Percentiles rank a stretch among this genome's conserved stretches.
Conservation (phyloP, 2,329 filamentous ascomycete species). For the Aspergillus transmontanensis region DNA sequence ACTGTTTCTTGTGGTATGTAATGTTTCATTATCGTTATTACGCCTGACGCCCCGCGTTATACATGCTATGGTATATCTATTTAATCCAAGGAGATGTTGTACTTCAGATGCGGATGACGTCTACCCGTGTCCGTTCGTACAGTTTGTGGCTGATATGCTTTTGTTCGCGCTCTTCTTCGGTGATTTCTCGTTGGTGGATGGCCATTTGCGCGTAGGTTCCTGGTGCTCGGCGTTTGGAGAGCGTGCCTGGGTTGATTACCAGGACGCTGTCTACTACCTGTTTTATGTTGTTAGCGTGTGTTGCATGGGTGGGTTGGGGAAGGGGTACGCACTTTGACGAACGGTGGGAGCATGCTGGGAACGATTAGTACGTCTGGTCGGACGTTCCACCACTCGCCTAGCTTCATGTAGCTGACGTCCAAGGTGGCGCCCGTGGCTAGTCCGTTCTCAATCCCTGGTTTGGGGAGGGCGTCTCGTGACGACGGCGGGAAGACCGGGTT, state of each 20-base stretch:
- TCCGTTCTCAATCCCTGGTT: conserved; percentile 62
- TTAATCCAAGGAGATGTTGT: not conserved
- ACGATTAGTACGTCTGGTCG: conserved; percentile 81
- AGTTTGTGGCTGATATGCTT: conserved; percentile 71
- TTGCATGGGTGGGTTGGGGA: not conserved
- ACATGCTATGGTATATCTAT: conserved; percentile 6
- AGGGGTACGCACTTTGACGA: conserved; percentile 71
- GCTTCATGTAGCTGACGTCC: conserved; percentile 80
- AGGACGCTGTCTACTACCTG: conserved; percentile 90
- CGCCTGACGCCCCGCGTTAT: not conserved
- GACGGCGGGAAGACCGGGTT: conserved; percentile 85
- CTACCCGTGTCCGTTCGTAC: conserved; percentile 80
- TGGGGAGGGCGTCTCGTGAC: conserved; percentile 67
- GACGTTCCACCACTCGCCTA: conserved; percentile 88
- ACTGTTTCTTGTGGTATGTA: not conserved
- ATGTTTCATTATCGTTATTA: conserved; percentile 3
- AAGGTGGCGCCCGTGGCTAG: conserved; percentile 73
- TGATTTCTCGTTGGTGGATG: conserved; percentile 66
- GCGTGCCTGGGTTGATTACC: conserved; percentile 83
- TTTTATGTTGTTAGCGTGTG: not conserved
- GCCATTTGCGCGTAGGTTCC: conserved; percentile 85
- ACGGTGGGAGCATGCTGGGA: conserved; percentile 80
- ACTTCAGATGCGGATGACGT: conserved; percentile 74
- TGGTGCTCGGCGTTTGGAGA: conserved; percentile 80
- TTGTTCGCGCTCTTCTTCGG: conserved; percentile 59